These are phyloP conservation scores for Didymella lethalis DNA, from an alignment of 2,329 filamentous ascomycete genomes.

Conservation along the genomic window DNA sequence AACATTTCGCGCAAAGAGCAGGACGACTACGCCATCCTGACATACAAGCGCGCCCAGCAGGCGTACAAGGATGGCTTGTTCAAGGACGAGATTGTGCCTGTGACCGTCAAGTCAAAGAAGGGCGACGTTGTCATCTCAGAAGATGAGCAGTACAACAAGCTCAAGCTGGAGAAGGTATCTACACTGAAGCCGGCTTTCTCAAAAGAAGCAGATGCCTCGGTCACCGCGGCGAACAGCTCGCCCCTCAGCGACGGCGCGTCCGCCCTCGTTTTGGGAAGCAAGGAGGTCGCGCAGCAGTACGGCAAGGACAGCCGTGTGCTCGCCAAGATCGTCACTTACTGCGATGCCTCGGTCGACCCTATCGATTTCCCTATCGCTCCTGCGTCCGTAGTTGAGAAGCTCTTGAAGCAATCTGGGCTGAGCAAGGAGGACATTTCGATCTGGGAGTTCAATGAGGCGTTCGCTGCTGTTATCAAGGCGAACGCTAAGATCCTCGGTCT, in stretches of 20 bases:
- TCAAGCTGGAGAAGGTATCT: slow-evolving; percentile 86
- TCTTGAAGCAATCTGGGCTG: slow-evolving; percentile 86
- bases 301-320: slow-evolving; percentile 80
- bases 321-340: slow-evolving; percentile 84
- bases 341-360: slow-evolving; percentile 85
- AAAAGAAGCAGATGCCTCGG: slow-evolving; percentile 85
- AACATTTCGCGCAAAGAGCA: slow-evolving; percentile 83
- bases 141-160: slow-evolving; percentile 88
- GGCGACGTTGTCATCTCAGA: slow-evolving; percentile 77
- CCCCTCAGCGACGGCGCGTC: slow-evolving; percentile 95
- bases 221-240: slow-evolving; percentile 93
- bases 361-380: slow-evolving; percentile 96
- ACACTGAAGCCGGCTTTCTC: slow-evolving; percentile 91
- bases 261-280: slow-evolving; percentile 84
- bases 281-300: slow-evolving; percentile 80
- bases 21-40: slow-evolving; percentile 88
- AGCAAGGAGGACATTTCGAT: slow-evolving; percentile 89
- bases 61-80: slow-evolving; percentile 87
- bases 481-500: slow-evolving; percentile 92
- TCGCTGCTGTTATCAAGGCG: slow-evolving; percentile 92
- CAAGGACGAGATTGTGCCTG: slow-evolving; percentile 86
- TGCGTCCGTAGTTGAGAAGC: slow-evolving; percentile 88
- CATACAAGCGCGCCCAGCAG: slow-evolving; percentile 86
- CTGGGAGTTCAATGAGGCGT: slow-evolving; percentile 99
- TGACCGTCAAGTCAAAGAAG: slow-evolving; percentile 84